Percentiles rank a stretch among this genome's conserved stretches.
Conservation (phyloP, 2,329 filamentous ascomycete genomes). For the Phyllosticta citribraziliensis region DNA sequence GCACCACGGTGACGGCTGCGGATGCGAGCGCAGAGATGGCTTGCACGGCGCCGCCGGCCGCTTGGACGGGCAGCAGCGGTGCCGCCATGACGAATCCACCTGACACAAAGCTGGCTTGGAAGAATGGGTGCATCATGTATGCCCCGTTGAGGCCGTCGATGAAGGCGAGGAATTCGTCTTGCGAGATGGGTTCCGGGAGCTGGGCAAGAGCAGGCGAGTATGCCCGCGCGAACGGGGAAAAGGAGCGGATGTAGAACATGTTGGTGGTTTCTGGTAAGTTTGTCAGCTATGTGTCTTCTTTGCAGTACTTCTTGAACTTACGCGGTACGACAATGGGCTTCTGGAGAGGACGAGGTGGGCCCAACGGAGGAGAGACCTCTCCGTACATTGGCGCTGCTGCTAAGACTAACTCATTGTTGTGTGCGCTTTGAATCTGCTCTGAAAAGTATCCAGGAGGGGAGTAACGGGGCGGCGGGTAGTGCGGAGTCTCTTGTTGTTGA, state of each 20-base stretch:
- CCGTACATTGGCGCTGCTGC: not conserved
- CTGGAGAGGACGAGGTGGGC: not conserved
- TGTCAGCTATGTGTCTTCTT: not conserved
- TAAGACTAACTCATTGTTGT: not conserved
- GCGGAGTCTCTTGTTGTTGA: not conserved
- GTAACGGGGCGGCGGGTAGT: not conserved
- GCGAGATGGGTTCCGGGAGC: conserved; percentile 8
- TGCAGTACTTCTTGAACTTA: not conserved
- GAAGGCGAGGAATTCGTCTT: conserved; percentile 18
- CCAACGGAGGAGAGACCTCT: not conserved
- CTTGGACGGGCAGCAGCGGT: conserved; percentile 14
- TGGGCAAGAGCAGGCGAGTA: not conserved
- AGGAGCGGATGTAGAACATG: conserved; percentile 9
- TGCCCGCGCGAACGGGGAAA: conserved; percentile 2
- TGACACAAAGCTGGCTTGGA: conserved; percentile 16
- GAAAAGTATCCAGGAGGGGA: not conserved
- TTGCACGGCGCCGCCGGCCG: conserved; percentile 3
- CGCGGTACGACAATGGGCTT: conserved; percentile 8
- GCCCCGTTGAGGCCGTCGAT: conserved; percentile 20
- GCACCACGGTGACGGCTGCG: not conserved
- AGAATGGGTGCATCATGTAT: conserved; percentile 19
- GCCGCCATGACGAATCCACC: conserved; percentile 15
- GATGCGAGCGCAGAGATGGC: conserved; percentile 1
- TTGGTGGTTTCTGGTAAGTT: conserved; percentile 1
- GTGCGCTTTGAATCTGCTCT: not conserved